phyloP scores from a whole-genome alignment of 2,329 filamentous ascomycete genomes.

The Drechslerella stenobrocha region DNA sequence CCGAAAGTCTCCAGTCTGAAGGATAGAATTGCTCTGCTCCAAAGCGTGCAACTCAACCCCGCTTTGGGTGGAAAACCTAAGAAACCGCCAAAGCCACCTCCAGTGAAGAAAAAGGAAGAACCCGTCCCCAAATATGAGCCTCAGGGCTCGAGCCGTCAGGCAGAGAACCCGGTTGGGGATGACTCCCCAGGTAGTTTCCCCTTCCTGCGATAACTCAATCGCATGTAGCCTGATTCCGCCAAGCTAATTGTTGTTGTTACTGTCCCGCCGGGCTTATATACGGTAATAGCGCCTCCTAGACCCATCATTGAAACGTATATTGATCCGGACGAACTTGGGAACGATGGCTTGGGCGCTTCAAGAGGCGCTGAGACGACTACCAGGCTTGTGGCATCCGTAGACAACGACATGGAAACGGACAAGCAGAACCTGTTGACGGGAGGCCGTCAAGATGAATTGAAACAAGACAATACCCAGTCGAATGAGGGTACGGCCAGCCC shows the following conservation, averaged over 20 bases:
- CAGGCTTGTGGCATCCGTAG: background rate
- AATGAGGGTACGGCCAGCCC: constrained; percentile 55
- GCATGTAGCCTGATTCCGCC: background rate
- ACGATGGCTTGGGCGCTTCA: background rate
- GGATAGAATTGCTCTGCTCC: constrained; percentile 88
- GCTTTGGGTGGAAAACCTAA: constrained; percentile 77
- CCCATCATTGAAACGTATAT: constrained; percentile 2
- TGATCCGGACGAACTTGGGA: constrained; percentile 9
- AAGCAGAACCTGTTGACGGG: background rate
- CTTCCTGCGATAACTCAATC: background rate
- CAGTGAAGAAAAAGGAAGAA: constrained; percentile 60
- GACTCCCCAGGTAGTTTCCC: background rate
- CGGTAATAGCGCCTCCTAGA: constrained; percentile 15
- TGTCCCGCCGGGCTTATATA: too few relatives aligned
- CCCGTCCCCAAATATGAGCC: constrained; percentile 15
- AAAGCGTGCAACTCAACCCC: constrained; percentile 91
- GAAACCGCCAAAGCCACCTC: constrained; percentile 79
- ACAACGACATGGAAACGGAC: constrained; percentile 4
- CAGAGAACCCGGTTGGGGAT: constrained; percentile 8
- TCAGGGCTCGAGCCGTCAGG: constrained; percentile 8
- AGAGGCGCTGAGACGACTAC: constrained; percentile 1
- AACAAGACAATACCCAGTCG: constrained; percentile 55
- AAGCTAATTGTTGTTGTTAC: too few relatives aligned
- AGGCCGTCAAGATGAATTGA: constrained; percentile 55
- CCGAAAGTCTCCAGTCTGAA: constrained; percentile 93